These are phyloP conservation scores for Miamiensis avidus DNA, from an alignment of 169 alveolate genomes.

Conservation along the genomic window DNA sequence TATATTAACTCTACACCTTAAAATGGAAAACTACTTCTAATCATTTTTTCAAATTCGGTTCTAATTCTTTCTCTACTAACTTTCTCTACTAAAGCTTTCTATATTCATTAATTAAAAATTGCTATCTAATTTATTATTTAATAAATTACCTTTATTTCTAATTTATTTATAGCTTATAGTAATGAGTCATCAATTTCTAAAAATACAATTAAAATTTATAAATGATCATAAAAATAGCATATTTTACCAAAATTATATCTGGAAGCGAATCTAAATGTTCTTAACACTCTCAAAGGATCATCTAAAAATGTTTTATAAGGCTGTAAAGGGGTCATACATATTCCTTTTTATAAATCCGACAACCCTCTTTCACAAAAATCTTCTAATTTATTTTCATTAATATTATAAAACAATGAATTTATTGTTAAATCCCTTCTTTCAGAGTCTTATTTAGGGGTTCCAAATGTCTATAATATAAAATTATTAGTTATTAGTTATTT, in stretches of 20 bases:
- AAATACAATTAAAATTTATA: too few relatives aligned
- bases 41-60: constrained; percentile 81
- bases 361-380: constrained; percentile 94
- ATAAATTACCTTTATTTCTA: constrained; percentile 9
- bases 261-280: constrained; percentile 96
- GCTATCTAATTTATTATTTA: not conserved
- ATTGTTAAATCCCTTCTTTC: constrained; percentile 97
- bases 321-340: constrained; percentile 94
- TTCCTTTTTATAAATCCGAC: constrained; percentile 87
- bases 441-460: constrained; percentile 97
- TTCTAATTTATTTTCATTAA: constrained; percentile 92
- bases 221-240: too few relatives aligned
- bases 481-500: not conserved
- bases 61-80: constrained; percentile 80
- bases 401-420: constrained; percentile 96
- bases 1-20: constrained; percentile 55
- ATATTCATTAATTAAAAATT: not conserved
- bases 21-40: constrained; percentile 53
- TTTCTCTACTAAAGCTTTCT: constrained; percentile 55
- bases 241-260: constrained; percentile 71
- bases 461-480: constrained; percentile 43
- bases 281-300: constrained; percentile 97
- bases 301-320: constrained; percentile 93
- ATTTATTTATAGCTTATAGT: not conserved
- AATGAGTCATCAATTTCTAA: not conserved